Evolutionary conservation across 768 basidiomycete genomes (phyloP).

Genomic region (Russula ochroleuca): DNA sequence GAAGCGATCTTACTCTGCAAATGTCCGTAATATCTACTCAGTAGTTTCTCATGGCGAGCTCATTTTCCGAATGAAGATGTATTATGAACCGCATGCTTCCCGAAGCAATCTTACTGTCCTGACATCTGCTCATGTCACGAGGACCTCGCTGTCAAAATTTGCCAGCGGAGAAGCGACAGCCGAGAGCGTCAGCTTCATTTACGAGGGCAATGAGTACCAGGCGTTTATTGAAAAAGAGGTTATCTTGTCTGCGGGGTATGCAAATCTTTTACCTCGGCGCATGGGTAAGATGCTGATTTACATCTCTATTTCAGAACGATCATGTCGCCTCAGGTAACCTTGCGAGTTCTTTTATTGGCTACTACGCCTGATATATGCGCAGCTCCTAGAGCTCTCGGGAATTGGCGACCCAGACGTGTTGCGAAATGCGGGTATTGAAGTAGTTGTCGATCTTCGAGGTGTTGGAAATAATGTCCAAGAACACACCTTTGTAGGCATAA

Average conservation of each 20-base stretch:
- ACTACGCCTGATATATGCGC: not conserved
- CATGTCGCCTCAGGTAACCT: conserved; percentile 20
- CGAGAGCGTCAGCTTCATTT: conserved; percentile 17
- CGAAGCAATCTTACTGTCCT: conserved; percentile 29
- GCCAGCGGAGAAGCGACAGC: conserved; percentile 1
- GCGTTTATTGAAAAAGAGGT: conserved; percentile 20
- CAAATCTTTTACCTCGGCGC: no score
- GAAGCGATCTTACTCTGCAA: conserved; percentile 20
- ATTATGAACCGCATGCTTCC: conserved; percentile 28
- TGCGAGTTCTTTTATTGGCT: not conserved
- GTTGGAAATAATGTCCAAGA: conserved; percentile 27
- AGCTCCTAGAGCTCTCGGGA: conserved; percentile 28
- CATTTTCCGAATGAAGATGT: conserved; percentile 10
- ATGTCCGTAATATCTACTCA: conserved; percentile 6
- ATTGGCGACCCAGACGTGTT: conserved; percentile 23
- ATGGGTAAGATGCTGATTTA: not conserved
- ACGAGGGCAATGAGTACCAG: conserved; percentile 9
- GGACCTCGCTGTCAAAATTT: conserved; percentile 9
- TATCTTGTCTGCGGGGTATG: conserved; percentile 26
- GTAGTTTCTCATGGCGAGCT: not conserved
- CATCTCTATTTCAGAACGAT: conserved; percentile 6
- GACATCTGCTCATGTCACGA: not conserved
- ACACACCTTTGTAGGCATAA: conserved; percentile 3
- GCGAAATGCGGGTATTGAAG: conserved; percentile 11
- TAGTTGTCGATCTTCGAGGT: conserved; percentile 12